Evolutionary conservation across 495 filamentous ascomycete species (phyloP).

Genomic region (Neurospora sp.): DNA sequence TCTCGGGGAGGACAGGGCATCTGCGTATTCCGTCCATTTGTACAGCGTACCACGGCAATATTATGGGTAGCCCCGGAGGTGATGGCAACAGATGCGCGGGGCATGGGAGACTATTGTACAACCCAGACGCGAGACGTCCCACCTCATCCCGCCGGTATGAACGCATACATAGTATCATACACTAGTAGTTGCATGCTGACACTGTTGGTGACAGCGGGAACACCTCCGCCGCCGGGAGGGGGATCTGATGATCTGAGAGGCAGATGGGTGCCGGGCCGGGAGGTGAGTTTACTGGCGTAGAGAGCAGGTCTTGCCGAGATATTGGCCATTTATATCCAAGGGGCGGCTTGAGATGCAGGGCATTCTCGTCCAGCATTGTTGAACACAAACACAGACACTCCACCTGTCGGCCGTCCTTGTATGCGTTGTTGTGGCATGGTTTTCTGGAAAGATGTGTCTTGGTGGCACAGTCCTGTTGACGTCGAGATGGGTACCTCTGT

Average conservation of each 20-base stretch:
- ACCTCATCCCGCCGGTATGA: neutral
- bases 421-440: neutral
- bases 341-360: neutral
- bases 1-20: neutral
- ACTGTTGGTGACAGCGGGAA: neutral
- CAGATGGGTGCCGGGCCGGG: neutral
- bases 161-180: neutral
- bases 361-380: neutral
- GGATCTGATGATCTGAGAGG: neutral
- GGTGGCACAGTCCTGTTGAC: neutral
- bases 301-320: neutral
- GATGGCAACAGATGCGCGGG: conserved; percentile 1
- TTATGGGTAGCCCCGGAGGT: neutral
- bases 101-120: neutral
- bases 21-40: conserved; percentile 1
- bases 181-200: neutral
- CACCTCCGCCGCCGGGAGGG: neutral
- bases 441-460: neutral
- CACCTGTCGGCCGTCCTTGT: neutral
- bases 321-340: neutral
- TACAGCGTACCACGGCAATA: neutral
- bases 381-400: neutral
- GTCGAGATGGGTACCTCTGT: neutral
- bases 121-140: neutral
- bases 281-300: neutral